Evolutionary conservation across 2,329 filamentous ascomycete genomes (phyloP), one percentile per base, ranked within the genome.

Genomic region (Mycosphaerella arachidis): DNA sequence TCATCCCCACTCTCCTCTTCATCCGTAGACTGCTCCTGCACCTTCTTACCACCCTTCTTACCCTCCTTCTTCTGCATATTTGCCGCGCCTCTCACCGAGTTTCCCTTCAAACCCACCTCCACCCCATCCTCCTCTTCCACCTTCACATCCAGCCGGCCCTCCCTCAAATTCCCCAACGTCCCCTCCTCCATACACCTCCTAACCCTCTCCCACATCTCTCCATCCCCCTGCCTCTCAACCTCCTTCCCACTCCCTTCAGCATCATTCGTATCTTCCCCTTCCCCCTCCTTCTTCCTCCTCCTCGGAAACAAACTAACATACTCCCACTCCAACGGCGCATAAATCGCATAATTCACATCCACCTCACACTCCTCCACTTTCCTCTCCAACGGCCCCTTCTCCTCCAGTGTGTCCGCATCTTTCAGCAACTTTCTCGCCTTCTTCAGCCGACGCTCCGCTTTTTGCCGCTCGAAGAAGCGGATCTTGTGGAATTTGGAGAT

Each of bases 401-500:
- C 77, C 37, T 76, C 75, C 24, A 24, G 24, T 18, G 79, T 61
- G 1, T 79, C 72, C 37, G 82, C 81, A 55, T 80, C 78, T 18
- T 81, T 75, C 43, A 89, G 76, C 64, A 82, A 82, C 68, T 84
- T 85, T 67, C 79, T 78, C 55, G 89, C 77, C 69, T 86, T 84
- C 73, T 88, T 92, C 55, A 85, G 78, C 46, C 86, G 79, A 59
- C 88, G 81, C 54, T 81, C 82, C 30, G 88, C 88, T 74, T 91
- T 92, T 75, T 90, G 87, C 52, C 88, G 83, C 89, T 90, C 90
- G 74, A 93, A 93, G 72, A 94, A 94, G 30, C 90, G 81, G 54
- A 93, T 85, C 84, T 91, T 92, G 73, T 93, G 90, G 68, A 92
- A 94, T 73, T 87, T 89, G 54, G 80, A 80, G 63, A 92, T 91